Base-by-base conservation (phyloP, 2,329 filamentous ascomycete species). In the Fusarium sororula region DNA sequence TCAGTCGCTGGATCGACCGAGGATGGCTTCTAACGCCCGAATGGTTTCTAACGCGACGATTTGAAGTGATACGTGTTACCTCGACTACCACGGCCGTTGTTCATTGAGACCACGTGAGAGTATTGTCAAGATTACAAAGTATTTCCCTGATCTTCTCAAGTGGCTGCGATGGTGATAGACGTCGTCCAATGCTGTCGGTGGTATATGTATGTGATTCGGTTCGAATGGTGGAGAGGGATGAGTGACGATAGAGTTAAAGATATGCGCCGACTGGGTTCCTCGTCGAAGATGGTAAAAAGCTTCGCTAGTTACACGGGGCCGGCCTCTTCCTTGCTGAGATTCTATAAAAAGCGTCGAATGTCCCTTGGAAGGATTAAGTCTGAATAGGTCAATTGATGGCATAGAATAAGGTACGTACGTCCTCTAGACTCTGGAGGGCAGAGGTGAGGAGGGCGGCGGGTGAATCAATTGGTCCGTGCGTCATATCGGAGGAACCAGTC, bases 31-130 rank as follows among this genome's bases (percentile, higher is more conserved):
- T 80, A 80, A 80, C 77, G 79, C 74, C 32, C 32, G 50, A 53
- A 63, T 56, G 60, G 74, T 76, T 53, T 79, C 79, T 80, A 81
- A 80, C 78, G 79, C 74, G 78, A 75, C 71, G 75, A 59, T 64
- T 65, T 63, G 56, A 60, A 62, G 66, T 63, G 58, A 66, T 66
- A 67, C 64, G 64, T 70, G 61, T 63, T 76, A 59, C 71, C 57
- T 76, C 62, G 72, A 68, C 57, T 63, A 59, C 57, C 50, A 30
- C 61, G 67, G 38, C 55, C 67, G 55, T 53, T 69, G 68, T 20
- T 61, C 76, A 78, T 78, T 78, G 76, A 72, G 51, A 45, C 67
- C 57, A 38, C 39, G 51, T 50, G 26, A 47, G 51, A 28, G 18
- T 48, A 58, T 41, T 42, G 28, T 17, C 24, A 30, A 50, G 24